Base-by-base conservation (phyloP, 208 protist genomes). In the Leishmania major region DNA sequence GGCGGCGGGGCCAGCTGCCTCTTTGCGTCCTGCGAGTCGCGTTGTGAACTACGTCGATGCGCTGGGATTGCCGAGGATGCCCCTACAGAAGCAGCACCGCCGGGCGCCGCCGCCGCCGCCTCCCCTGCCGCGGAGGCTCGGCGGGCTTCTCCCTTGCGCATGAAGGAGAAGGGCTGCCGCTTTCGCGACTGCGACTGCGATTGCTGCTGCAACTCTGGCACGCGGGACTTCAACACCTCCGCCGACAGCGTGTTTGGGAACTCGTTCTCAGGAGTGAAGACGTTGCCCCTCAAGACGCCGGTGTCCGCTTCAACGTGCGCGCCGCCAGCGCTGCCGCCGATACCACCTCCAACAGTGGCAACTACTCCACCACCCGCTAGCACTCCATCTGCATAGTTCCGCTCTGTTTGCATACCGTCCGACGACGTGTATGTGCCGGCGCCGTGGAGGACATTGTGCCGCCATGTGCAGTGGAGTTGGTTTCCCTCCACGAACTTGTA, bases 401-500 rank as follows among this genome's bases (percentile, higher is more conserved):
- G 91, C 47, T 73, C 84, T 31, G 84, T 88, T 53, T 76, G 69
- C 72, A 90, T 88, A 55, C 92, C 91, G 1, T 79, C 84, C 5
- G 84, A 59, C 1, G 87, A 84, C 1, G 76, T 94, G 87, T 96
- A 95, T 11, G 87, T 84, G 31, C 94, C 94, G 19, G 90, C 80
- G 19, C 94, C 94, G 79, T 95, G 82, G 15, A 97, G 87, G 11
- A 97, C 89, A 77, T 95, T 94, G 75, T 94, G 92, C 59, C 87
- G 78, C 94, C 94, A 97, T 71, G 86, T 92, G 80, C 94, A 97
- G 73, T 80, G 79, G 51, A 97, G 85, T 62, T 81, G 57, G 76
- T 92, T 91, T 31, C 94, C 94, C 79, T 96, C 94, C 35, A 89
- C 84, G 82, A 96, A 97, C n/a, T 75, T 91, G 79, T 92, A 94